Evolutionary conservation across 1,139 yeast species (phyloP).

Genomic region (Saccharomyces uvarum): DNA sequence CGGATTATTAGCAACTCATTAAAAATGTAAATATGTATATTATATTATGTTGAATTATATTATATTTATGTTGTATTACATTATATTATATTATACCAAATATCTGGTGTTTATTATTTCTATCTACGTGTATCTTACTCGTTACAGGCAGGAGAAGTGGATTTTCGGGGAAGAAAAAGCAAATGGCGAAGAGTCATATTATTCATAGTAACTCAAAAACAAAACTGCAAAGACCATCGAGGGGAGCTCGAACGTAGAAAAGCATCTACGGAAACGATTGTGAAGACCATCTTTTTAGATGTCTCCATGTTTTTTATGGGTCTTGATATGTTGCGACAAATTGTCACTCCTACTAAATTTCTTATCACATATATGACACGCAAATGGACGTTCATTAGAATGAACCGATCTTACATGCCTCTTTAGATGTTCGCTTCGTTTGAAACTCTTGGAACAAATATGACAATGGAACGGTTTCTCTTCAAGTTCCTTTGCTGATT

Average conservation of each 20-base stretch:
- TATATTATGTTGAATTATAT: background rate
- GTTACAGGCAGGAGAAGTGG: background rate
- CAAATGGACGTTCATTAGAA: conserved; percentile 58
- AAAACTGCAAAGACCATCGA: background rate
- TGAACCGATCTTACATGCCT: conserved; percentile 70
- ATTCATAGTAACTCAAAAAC: background rate
- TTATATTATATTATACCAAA: background rate
- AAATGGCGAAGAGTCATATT: background rate
- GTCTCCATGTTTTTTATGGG: conserved; percentile 41
- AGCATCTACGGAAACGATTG: background rate
- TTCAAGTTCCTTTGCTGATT: conserved; percentile 17
- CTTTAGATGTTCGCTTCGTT: conserved; percentile 71
- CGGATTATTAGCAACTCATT: background rate
- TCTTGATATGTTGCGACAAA: conserved; percentile 67
- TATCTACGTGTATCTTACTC: background rate
- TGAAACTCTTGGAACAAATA: conserved; percentile 40
- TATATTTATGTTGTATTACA: background rate
- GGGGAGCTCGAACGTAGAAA: background rate
- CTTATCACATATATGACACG: conserved; percentile 61
- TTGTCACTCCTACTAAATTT: conserved; percentile 73
- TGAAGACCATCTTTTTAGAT: conserved; percentile 8
- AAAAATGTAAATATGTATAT: background rate
- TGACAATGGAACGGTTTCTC: conserved; percentile 36
- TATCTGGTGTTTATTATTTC: background rate
- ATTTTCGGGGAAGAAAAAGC: background rate